These are phyloP conservation scores for Blastobotrys capitulatus DNA, from an alignment of 1,139 yeast species.

Conservation along the genomic window DNA sequence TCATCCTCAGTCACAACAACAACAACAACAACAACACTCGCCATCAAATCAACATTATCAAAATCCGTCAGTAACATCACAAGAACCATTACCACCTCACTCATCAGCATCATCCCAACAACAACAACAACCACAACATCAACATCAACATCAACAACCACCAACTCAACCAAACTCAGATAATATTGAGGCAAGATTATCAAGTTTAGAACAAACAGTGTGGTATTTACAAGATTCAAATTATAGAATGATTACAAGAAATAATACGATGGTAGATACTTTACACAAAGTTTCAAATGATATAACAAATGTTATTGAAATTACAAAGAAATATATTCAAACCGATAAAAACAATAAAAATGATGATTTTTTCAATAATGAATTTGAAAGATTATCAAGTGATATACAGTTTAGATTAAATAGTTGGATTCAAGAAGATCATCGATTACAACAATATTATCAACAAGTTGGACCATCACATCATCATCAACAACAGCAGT, in stretches of 20 bases:
- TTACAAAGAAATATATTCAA: conserved; percentile 9
- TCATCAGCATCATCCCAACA: conserved; percentile 5
- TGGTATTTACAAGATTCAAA: conserved; percentile 22
- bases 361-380: background rate
- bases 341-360: background rate
- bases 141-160: conserved; percentile 8
- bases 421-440: conserved; percentile 7
- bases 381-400: conserved; percentile 5
- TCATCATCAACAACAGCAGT: too few species aligned
- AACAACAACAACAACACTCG: conserved; percentile 7
- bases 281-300: conserved; percentile 20
- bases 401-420: conserved; percentile 6
- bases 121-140: conserved; percentile 6
- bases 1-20: conserved; percentile 4
- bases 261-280: conserved; percentile 17
- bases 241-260: conserved; percentile 15
- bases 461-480: conserved; percentile 9
- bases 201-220: conserved; percentile 21
- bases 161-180: conserved; percentile 7
- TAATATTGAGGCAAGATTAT: conserved; percentile 11
- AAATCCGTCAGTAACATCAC: conserved; percentile 1
- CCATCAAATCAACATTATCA: conserved; percentile 10
- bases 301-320: conserved; percentile 17
- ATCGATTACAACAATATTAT: background rate
- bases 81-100: conserved; percentile 3